Evolutionary conservation across 1,284 basidiomycete species (phyloP).

Genomic region (Pseudomicrostroma phylloplanum): DNA sequence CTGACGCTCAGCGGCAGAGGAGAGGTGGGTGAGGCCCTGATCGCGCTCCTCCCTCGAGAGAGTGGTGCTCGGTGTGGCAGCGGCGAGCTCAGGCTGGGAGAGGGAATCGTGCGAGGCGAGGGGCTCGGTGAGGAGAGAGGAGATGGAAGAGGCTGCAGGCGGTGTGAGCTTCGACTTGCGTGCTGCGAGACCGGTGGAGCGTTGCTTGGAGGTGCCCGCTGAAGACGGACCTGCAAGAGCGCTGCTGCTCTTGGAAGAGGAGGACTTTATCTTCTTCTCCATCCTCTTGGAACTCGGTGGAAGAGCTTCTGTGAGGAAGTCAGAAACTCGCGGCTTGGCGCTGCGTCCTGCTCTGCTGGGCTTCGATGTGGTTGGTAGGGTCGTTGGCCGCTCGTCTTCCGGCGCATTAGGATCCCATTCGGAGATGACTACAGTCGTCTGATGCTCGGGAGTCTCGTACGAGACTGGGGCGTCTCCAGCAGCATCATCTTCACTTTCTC

Average conservation of each 20-base stretch:
- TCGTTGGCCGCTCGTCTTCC: background rate
- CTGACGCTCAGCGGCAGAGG: background rate
- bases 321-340: background rate
- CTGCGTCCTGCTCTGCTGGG: background rate
- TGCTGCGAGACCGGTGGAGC: background rate
- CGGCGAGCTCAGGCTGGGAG: constrained; percentile 1
- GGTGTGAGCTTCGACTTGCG: background rate
- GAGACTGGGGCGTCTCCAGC: constrained; percentile 18
- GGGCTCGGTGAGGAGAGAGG: constrained; percentile 5
- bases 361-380: background rate
- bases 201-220: background rate
- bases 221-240: background rate
- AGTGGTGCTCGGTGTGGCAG: background rate
- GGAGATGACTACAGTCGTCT: constrained; percentile 28
- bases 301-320: constrained; percentile 2
- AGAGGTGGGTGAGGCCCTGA: background rate
- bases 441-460: constrained; percentile 29
- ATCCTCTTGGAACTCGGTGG: constrained; percentile 1
- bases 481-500: constrained; percentile 15
- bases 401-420: constrained; percentile 25
- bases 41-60: background rate
- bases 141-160: background rate
- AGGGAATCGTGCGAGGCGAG: background rate
- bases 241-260: background rate
- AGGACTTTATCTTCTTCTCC: constrained; percentile 4